Evolutionary conservation across 495 filamentous ascomycete species (phyloP).

Genomic region (Elasticomyces elasticus): DNA sequence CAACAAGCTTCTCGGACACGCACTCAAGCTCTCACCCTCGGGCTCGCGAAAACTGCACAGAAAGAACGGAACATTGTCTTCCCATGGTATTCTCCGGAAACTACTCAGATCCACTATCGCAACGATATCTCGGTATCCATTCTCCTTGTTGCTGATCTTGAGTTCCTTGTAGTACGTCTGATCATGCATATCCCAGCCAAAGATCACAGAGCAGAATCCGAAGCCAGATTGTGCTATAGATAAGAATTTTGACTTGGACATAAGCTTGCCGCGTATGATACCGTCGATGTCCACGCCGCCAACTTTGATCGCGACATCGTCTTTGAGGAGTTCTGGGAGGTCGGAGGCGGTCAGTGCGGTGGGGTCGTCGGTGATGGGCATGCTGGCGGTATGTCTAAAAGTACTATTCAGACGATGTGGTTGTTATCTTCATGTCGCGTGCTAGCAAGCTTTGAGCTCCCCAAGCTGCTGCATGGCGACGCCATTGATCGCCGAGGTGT

Average conservation of each 20-base stretch:
- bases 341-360: conserved; percentile 47
- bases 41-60: conserved; percentile 79
- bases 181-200: conserved; percentile 99
- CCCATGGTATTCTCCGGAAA: conserved; percentile 91
- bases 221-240: conserved; percentile 76
- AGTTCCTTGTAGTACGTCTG: conserved; percentile 77
- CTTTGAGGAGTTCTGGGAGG: conserved; percentile 52
- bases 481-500: too few relatives aligned
- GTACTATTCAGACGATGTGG: neutral
- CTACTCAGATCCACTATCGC: conserved; percentile 71
- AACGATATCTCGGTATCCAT: conserved; percentile 84
- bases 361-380: conserved; percentile 13
- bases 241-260: conserved; percentile 93
- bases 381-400: conserved; percentile 11
- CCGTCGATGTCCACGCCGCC: conserved; percentile 90
- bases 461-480: too few relatives aligned
- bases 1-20: conserved; percentile 72
- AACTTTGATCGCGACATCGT: conserved; percentile 78
- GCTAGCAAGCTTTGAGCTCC: too few relatives aligned
- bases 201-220: conserved; percentile 93
- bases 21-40: conserved; percentile 58
- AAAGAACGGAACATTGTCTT: conserved; percentile 86
- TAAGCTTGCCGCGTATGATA: conserved; percentile 80
- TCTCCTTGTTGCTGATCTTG: conserved; percentile 80
- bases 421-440: too few relatives aligned